phyloP scores from a whole-genome alignment of 2,329 filamentous ascomycete species.

The Fusarium chuoi region DNA sequence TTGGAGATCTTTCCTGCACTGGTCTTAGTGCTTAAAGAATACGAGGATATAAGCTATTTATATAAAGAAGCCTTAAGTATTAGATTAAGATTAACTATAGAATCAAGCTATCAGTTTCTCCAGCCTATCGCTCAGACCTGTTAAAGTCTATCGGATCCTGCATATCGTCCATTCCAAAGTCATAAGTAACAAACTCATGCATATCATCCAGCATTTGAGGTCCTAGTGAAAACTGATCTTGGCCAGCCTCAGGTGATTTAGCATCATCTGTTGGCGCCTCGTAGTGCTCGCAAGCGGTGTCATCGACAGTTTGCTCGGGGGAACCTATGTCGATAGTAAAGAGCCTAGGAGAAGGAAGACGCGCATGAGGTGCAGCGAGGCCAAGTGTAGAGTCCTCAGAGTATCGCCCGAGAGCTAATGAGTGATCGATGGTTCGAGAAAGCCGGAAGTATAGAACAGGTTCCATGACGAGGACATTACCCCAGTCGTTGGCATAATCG shows the following conservation, averaged over 20 bases:
- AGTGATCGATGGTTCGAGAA: conserved; percentile 18
- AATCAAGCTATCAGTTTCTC: too few species aligned
- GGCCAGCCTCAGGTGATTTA: not conserved
- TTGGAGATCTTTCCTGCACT: too few species aligned
- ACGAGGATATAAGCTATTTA: too few species aligned
- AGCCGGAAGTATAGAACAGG: conserved; percentile 19
- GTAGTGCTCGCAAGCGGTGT: too few species aligned
- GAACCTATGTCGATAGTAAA: not conserved
- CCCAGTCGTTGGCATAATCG: conserved; percentile 12
- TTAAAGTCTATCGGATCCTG: rapidly evolving
- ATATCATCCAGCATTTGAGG: not conserved
- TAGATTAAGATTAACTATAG: too few species aligned
- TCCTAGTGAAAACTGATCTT: not conserved
- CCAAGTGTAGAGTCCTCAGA: not conserved
- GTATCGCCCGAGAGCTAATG: conserved; percentile 12
- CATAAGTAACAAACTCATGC: not conserved
- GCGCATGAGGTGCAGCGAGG: not conserved
- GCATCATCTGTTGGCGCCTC: not conserved
- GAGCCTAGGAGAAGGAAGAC: not conserved
- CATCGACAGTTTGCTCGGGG: too few species aligned
- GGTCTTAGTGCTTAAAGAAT: too few species aligned
- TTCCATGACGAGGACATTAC: conserved; percentile 10
- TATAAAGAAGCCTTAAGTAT: too few species aligned
- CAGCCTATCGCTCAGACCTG: not conserved
- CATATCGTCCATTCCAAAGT: not conserved